A percentile compares a stretch with the other conserved stretches of the same genome.
Evolutionary conservation across 805 yeast species (phyloP).

Genomic region (Cyberlindnera veronae): DNA sequence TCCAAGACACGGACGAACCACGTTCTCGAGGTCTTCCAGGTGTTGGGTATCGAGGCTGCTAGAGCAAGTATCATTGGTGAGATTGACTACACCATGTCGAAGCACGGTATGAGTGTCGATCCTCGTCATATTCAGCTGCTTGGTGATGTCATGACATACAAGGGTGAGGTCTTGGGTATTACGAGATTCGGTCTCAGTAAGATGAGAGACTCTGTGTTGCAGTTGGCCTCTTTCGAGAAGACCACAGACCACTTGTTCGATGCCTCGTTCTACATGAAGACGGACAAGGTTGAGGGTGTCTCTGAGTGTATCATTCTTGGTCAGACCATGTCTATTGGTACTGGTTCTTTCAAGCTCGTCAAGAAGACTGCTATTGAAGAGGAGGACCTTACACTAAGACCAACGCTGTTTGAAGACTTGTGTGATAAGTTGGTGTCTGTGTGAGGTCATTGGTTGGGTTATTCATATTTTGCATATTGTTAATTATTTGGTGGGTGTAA

Average conservation of each 20-base stretch:
- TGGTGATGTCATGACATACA: constrained; percentile 98
- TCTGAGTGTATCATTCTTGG: constrained; percentile 97
- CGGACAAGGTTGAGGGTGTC: constrained; percentile 94
- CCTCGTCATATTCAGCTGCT: constrained; percentile 97
- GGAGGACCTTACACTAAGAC: constrained; percentile 41
- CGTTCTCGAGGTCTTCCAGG: constrained; percentile 81
- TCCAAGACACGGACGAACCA: constrained; percentile 87
- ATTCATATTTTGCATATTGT: not conserved
- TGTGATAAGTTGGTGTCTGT: constrained; percentile 17
- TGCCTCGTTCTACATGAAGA: constrained; percentile 97
- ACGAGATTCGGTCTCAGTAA: constrained; percentile 97
- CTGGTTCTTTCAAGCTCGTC: constrained; percentile 90
- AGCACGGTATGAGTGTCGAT: constrained; percentile 99
- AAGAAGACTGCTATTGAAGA: constrained; percentile 48
- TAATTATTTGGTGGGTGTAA: not conserved
- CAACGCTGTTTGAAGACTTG: constrained; percentile 44
- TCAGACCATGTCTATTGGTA: constrained; percentile 96
- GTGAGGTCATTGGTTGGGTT: not conserved
- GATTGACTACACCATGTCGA: constrained; percentile 96
- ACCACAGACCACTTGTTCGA: constrained; percentile 98
- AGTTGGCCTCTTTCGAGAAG: constrained; percentile 95
- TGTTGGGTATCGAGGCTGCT: constrained; percentile 97
- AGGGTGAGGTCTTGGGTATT: constrained; percentile 97
- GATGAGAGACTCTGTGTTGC: constrained; percentile 97
- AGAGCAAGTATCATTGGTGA: constrained; percentile 88